These are phyloP conservation scores for Clonostachys rhizophaga DNA, from an alignment of 2,329 filamentous ascomycete genomes.

Conservation along the genomic window DNA sequence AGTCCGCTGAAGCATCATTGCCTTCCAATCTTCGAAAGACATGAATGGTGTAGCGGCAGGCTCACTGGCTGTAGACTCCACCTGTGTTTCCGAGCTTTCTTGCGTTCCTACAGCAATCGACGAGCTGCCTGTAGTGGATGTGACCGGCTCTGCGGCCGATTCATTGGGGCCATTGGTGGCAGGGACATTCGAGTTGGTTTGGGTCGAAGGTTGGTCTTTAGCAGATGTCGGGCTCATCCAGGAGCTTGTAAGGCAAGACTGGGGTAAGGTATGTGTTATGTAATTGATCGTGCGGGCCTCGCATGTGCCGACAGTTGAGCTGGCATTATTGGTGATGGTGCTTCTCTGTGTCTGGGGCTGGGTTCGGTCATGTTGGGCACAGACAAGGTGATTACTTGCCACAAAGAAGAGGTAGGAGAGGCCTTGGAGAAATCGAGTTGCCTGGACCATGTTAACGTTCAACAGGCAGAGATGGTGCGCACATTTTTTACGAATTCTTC, in stretches of 20 bases:
- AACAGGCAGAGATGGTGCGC: too few species aligned
- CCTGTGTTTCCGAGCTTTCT: neutral
- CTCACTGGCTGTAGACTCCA: conserved; percentile 3
- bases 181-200: neutral
- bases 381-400: too few species aligned
- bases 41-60: conserved; percentile 58
- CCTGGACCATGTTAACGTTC: too few species aligned
- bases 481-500: too few species aligned
- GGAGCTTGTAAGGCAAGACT: conserved; percentile 67
- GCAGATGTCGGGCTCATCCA: conserved; percentile 33
- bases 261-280: conserved; percentile 72
- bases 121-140: neutral
- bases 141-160: neutral
- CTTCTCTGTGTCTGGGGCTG: neutral
- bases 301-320: conserved; percentile 22
- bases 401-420: too few species aligned
- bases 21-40: conserved; percentile 98
- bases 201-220: neutral
- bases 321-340: neutral
- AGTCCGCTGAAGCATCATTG: conserved; percentile 79
- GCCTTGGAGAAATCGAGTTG: too few species aligned
- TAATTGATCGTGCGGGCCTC: conserved; percentile 70
- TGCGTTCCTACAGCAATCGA: neutral
- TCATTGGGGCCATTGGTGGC: conserved; percentile 1
- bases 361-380: neutral